phyloP scores from a whole-genome alignment of 2,329 filamentous ascomycete genomes.

The Ascochyta rabiei region DNA sequence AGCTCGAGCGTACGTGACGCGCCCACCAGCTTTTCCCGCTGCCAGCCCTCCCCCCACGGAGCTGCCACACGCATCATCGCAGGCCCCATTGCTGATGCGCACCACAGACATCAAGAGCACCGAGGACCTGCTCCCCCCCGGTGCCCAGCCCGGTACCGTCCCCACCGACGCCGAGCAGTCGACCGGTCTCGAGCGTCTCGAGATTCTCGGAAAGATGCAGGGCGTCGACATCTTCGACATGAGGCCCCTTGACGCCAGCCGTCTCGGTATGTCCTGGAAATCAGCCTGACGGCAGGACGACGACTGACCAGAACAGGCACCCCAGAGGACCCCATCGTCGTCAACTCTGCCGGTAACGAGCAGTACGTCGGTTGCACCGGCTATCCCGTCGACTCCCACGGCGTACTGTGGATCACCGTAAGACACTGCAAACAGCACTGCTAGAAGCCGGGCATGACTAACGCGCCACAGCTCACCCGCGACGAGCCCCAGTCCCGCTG shows the following conservation, averaged over 20 bases:
- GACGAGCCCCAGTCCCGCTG: constrained; percentile 93
- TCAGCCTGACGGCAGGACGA: no score
- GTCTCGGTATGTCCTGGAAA: constrained; percentile 67
- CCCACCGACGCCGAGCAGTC: constrained; percentile 95
- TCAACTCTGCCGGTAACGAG: constrained; percentile 92
- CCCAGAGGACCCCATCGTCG: constrained; percentile 81
- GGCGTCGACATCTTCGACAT: constrained; percentile 98
- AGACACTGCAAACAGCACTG: constrained; percentile 37
- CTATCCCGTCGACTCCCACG: constrained; percentile 88
- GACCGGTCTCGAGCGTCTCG: constrained; percentile 96
- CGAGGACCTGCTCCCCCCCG: constrained; percentile 84
- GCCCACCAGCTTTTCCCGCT: constrained; percentile 18
- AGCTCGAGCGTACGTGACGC: constrained; percentile 51
- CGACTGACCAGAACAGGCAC: constrained; percentile 65
- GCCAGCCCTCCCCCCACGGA: constrained; percentile 17
- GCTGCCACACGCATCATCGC: background rate
- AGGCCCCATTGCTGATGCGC: constrained; percentile 36
- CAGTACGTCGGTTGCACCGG: constrained; percentile 98
- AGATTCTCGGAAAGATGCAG: constrained; percentile 99
- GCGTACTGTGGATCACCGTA: constrained; percentile 89
- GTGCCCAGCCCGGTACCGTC: constrained; percentile 80
- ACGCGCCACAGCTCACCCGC: constrained; percentile 70
- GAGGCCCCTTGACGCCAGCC: constrained; percentile 90
- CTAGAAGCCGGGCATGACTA: background rate
- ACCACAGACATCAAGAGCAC: constrained; percentile 77